Evolutionary conservation across 345 rosid species (phyloP).

Genomic region (Mangifera indica): DNA sequence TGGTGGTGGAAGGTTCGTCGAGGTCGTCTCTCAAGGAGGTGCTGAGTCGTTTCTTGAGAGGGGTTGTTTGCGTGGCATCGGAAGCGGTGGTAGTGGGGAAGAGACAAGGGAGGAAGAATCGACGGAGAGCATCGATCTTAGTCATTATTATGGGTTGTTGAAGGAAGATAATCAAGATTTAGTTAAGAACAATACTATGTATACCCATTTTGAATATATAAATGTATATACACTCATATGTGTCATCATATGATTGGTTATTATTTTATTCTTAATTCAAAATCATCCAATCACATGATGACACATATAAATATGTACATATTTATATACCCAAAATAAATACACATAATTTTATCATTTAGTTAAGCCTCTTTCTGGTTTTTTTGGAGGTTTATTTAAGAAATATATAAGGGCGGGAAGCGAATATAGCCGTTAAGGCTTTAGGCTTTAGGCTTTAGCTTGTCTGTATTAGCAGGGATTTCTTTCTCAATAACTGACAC

Average conservation of each 20-base stretch:
- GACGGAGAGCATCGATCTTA: slow-evolving; percentile 70
- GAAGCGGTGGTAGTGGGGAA: slow-evolving; percentile 37
- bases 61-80: slow-evolving; percentile 18
- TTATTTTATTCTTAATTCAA: too few species aligned
- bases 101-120: slow-evolving; percentile 68
- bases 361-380: neutral
- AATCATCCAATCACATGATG: too few species aligned
- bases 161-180: slow-evolving; percentile 12
- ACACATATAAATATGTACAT: too few species aligned
- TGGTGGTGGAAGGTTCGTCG: slow-evolving; percentile 17
- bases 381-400: neutral
- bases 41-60: slow-evolving; percentile 67
- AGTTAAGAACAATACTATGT: too few species aligned
- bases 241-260: too few species aligned
- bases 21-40: slow-evolving; percentile 68
- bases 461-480: neutral
- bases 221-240: too few species aligned
- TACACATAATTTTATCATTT: too few species aligned
- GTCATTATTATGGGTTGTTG: slow-evolving; percentile 38
- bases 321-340: too few species aligned
- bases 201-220: too few species aligned
- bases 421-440: slow-evolving; percentile 21
- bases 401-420: slow-evolving; percentile 25
- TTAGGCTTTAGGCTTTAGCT: neutral
- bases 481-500: neutral